A percentile compares a stretch with the other conserved stretches of the same genome.
Conservation (phyloP, 345 rosid species). For the Linum lewisii region DNA sequence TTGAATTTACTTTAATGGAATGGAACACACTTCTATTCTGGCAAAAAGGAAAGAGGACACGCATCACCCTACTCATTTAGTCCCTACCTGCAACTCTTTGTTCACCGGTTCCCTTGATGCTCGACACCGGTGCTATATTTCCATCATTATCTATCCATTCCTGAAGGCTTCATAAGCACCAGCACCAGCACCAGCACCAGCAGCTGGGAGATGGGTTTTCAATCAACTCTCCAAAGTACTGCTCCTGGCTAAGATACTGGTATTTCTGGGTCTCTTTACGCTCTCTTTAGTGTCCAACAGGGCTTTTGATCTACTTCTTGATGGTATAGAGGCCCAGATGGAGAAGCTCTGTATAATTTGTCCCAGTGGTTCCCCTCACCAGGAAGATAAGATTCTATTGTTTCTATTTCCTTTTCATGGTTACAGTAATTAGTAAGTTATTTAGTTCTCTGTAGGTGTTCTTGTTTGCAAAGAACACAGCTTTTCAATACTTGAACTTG, state of each 20-base stretch:
- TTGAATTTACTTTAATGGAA: no score
- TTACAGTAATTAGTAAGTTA: neutral
- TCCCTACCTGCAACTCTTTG: conserved; percentile 22
- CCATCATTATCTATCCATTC: conserved; percentile 35
- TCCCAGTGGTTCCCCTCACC: conserved; percentile 8
- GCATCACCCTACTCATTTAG: conserved; percentile 23
- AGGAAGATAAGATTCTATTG: neutral
- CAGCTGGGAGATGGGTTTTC: conserved; percentile 28
- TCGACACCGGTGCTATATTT: conserved; percentile 38
- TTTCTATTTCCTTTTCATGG: neutral
- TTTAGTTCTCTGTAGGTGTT: neutral
- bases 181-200: no score
- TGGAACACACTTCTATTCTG: neutral
- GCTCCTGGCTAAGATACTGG: conserved; percentile 22
- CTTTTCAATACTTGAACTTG: neutral
- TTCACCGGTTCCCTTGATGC: conserved; percentile 56
- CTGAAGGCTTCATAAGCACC: conserved; percentile 17
- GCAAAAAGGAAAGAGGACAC: conserved; percentile 15
- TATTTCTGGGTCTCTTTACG: conserved; percentile 16
- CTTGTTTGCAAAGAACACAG: neutral
- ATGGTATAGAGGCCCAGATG: neutral
- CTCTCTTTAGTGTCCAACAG: no score
- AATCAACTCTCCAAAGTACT: conserved; percentile 5
- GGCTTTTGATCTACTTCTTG: neutral
- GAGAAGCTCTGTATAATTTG: conserved; percentile 4